Base-by-base conservation (phyloP, 1,284 basidiomycete species). In the Sanghuangporus baumii region DNA sequence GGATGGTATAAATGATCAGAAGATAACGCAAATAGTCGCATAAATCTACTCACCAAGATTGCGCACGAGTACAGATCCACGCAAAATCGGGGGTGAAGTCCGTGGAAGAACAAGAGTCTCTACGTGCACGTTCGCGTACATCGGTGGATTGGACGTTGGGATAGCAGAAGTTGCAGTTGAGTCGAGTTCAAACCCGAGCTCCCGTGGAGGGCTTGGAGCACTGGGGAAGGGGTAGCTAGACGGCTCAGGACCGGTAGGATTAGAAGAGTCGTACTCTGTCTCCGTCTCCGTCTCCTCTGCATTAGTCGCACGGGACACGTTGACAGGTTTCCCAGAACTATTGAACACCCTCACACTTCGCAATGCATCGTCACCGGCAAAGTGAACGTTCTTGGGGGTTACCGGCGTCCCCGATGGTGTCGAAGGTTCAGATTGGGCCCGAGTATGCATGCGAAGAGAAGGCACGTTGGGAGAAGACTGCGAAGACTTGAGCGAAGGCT, bases 341-440 rank as follows among this genome's bases (percentile, higher is more conserved):
- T 86, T 85, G 79, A 94, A 98, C 36, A 96, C 74, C 65, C 90
- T 85, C 69, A 98, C 86, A n/a, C 83, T 85, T 65, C 93, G 91
- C 52, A 98, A 82, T 43, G 87, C 83, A 4, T 79, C 75, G 66
- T 80, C 76, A 20, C 82, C 81, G 0, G 87, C 84, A 69, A 98
- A 98, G 74, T 97, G 96, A 0, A 98, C 95, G 61, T 87, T 89
- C 78, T 98, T 98, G 6, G 83, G 83, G 0, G 73, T 70, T 37
- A 57, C 38, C 31, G 63, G 2, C 60, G 75, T 77, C n/a, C 59
- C 67, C 37, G 75, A 77, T 0, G 93, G 92, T 0, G 92, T 90
- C 2, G 84, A 77, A 0, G 93, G 92, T 43, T 84, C 88, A 31
- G 84, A 88, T 68, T 81, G 77, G 37, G 80, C 79, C 66, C 81